These are phyloP conservation scores for Gentiana straminea DNA, from an alignment of 257 asterid species.

Conservation along the genomic window DNA sequence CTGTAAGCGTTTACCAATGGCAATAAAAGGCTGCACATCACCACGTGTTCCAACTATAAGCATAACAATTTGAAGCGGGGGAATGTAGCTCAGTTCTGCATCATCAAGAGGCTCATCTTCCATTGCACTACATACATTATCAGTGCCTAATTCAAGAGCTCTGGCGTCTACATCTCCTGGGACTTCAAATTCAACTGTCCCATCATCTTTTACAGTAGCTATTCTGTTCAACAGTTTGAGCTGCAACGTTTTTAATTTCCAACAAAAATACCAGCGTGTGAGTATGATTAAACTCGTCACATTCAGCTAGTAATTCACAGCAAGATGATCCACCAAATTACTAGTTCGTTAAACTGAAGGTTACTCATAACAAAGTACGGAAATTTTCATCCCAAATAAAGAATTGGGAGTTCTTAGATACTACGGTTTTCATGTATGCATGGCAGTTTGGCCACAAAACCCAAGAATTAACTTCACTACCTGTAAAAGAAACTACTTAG, in stretches of 20 bases:
- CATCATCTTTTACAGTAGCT: conserved; percentile 82
- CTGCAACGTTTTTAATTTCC: conserved; percentile 63
- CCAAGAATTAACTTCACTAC: no score
- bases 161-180: conserved; percentile 60
- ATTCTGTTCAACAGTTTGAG: conserved; percentile 85
- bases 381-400: no score
- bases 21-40: conserved; percentile 95
- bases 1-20: conserved; percentile 83
- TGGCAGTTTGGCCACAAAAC: no score
- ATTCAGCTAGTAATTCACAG: conserved; percentile 1
- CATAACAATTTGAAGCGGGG: conserved; percentile 78
- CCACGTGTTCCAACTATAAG: conserved; percentile 98
- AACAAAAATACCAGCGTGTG: conserved; percentile 14
- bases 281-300: conserved; percentile 4
- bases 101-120: conserved; percentile 59
- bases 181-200: conserved; percentile 88
- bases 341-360: no score
- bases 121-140: conserved; percentile 25
- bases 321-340: conserved; percentile 4
- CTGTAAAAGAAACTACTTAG: no score
- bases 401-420: no score
- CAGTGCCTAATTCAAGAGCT: conserved; percentile 32
- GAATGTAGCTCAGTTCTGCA: conserved; percentile 55
- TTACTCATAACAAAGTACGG: no score
- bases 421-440: no score